A percentile compares a stretch with the other conserved stretches of the same genome.
Conservation (phyloP, 2,329 filamentous ascomycete species). For the Dactylellina parvicollis region DNA sequence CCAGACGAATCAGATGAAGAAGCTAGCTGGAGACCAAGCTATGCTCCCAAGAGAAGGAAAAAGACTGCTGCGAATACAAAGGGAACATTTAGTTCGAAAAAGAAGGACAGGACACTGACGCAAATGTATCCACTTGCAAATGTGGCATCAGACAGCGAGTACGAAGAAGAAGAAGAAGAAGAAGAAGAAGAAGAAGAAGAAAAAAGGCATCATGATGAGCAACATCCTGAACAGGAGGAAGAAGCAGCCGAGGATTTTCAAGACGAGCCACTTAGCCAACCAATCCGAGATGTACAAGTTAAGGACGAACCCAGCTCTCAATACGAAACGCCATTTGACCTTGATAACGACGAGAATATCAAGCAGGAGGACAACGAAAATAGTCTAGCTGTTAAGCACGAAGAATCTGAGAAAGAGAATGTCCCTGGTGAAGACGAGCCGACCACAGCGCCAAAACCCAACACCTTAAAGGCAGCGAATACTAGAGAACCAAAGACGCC, state of each 20-base stretch:
- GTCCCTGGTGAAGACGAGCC: not conserved
- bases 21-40: conserved; percentile 35
- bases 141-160: conserved; percentile 26
- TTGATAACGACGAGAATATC: not conserved
- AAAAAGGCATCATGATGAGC: not conserved
- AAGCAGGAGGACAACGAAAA: conserved; percentile 29
- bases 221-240: not conserved
- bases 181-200: conserved; percentile 4
- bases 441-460: not conserved
- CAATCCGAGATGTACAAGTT: not conserved
- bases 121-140: conserved; percentile 38
- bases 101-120: conserved; percentile 22
- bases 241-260: not conserved
- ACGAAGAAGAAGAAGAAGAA: conserved; percentile 25
- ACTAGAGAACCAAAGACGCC: conserved; percentile 20
- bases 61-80: conserved; percentile 5
- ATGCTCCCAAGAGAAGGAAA: conserved; percentile 26
- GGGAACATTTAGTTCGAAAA: not conserved
- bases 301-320: conserved; percentile 38
- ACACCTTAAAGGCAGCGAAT: not conserved
- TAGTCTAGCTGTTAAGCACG: not conserved
- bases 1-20: conserved; percentile 16
- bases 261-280: conserved; percentile 8
- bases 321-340: conserved; percentile 11
- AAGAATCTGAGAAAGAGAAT: conserved; percentile 14